Evolutionary conservation across 1,284 basidiomycete genomes (phyloP).

Genomic region (Xerocomus minutiporus): DNA sequence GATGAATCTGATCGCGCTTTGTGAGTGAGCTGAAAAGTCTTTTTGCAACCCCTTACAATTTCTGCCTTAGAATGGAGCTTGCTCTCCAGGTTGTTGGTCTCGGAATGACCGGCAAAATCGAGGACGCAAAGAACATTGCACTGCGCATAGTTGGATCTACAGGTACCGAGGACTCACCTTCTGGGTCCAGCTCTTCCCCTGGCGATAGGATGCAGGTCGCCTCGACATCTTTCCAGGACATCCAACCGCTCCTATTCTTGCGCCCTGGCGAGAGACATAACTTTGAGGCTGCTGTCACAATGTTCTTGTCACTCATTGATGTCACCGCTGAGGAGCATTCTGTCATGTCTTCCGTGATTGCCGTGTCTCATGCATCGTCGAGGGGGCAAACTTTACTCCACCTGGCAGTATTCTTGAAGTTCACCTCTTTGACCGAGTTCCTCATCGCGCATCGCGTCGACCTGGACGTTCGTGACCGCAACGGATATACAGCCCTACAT

Average conservation of each 20-base stretch:
- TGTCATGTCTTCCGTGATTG: conserved; percentile 37
- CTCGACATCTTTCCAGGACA: conserved; percentile 42
- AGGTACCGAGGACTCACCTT: conserved; percentile 43
- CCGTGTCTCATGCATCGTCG: conserved; percentile 61
- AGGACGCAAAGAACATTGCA: conserved; percentile 88
- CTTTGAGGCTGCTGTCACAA: conserved; percentile 75
- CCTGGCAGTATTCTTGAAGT: conserved; percentile 79
- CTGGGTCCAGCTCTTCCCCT: conserved; percentile 25
- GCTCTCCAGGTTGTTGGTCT: conserved; percentile 92
- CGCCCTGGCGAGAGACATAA: conserved; percentile 51
- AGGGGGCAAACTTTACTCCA: conserved; percentile 86
- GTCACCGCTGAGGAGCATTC: conserved; percentile 44
- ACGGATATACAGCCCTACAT: conserved; percentile 89
- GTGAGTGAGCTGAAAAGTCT: conserved; percentile 43
- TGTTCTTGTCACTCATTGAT: conserved; percentile 75
- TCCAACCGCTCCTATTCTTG: conserved; percentile 51
- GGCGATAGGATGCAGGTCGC: conserved; percentile 53
- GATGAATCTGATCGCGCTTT: conserved; percentile 85
- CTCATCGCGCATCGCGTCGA: conserved; percentile 74
- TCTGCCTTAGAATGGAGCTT: conserved; percentile 76
- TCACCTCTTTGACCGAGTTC: conserved; percentile 67
- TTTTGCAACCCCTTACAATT: conserved; percentile 11
- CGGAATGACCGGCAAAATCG: conserved; percentile 94
- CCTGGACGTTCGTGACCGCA: conserved; percentile 81
- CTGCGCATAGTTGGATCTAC: conserved; percentile 74